Percentiles rank a stretch among this genome's conserved stretches.
phyloP scores from a whole-genome alignment of 441 rosid genomes.

The Raphanus hybrid region DNA sequence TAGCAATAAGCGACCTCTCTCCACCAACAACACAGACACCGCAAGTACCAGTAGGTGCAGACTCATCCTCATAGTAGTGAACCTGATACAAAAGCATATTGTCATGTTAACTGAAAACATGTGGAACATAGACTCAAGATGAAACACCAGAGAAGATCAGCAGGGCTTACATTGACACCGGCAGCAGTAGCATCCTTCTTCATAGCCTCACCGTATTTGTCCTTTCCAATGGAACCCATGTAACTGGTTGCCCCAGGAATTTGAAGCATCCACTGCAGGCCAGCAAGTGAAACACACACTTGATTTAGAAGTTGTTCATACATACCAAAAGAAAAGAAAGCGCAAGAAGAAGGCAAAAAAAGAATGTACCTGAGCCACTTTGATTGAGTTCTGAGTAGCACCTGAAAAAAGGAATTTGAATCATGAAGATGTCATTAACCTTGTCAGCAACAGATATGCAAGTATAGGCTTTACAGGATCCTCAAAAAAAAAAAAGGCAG shows the following conservation, averaged over 20 bases:
- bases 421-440: background rate
- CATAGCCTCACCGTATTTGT: constrained; percentile 89
- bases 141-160: background rate
- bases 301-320: background rate
- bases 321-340: background rate
- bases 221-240: constrained; percentile 92
- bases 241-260: constrained; percentile 76
- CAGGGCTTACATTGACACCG: constrained; percentile 68
- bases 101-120: background rate
- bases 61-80: constrained; percentile 76
- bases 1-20: constrained; percentile 90
- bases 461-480: background rate
- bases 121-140: background rate
- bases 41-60: constrained; percentile 85
- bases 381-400: constrained; percentile 64
- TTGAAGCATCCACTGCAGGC: constrained; percentile 89
- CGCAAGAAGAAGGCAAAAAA: background rate
- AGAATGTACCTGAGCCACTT: constrained; percentile 78
- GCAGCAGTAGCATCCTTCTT: constrained; percentile 66
- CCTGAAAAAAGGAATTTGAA: constrained; percentile 15
- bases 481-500: background rate
- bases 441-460: background rate
- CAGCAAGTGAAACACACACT: constrained; percentile 18
- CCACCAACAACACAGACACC: constrained; percentile 95
- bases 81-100: constrained; percentile 45